Base-by-base conservation (phyloP, 805 yeast genomes). In the Teunomyces funiuensis region DNA sequence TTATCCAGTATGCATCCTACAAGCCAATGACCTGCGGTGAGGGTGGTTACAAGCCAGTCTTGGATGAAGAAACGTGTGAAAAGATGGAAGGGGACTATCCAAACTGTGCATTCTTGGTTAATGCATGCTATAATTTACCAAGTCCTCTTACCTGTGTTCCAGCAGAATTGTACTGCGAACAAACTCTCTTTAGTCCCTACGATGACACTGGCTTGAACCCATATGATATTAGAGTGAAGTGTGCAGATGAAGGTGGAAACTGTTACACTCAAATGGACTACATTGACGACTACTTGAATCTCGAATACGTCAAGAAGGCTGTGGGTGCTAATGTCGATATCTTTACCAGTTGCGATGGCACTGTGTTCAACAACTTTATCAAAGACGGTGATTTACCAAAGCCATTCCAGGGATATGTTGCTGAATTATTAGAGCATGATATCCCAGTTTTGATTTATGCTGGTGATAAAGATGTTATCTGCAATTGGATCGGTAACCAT, bases 21-120 rank as follows among this genome's bases (percentile, higher is more conserved):
- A 80, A 84, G 63, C 95, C 93, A 49, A 89, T 90, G 97, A 95
- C 95, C 3, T 91, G 98, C 65, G 93, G 96, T 39, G 61, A 76
- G 51, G 95, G 96, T 50, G 97, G 96, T 4, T 81, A 81, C 55
- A 82, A 83, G 13, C 70, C 90, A n/a, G 88, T 88, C 2, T 70
- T 88, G 49, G 69, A 77, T 11, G 82, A 80, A 10, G 80, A 77
- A 39, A 80, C 78, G 47, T 88, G 96, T 67, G 74, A 75, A 22
- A 65, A 69, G 34, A 85, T 87, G 89, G 57, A 66, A 22, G 69
- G 65, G 17, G 66, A 76, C n/a, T 67, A 80, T 39, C 83, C 85
- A 36, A 80, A 91, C 61, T 91, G 99, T 72, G 69, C 81, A 47
- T 66, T 79, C 18, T 74, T 91, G 63, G 81, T 88, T 55, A 72